These are phyloP conservation scores for Bacidia rubella DNA, from an alignment of 495 filamentous ascomycete genomes.

Conservation along the genomic window DNA sequence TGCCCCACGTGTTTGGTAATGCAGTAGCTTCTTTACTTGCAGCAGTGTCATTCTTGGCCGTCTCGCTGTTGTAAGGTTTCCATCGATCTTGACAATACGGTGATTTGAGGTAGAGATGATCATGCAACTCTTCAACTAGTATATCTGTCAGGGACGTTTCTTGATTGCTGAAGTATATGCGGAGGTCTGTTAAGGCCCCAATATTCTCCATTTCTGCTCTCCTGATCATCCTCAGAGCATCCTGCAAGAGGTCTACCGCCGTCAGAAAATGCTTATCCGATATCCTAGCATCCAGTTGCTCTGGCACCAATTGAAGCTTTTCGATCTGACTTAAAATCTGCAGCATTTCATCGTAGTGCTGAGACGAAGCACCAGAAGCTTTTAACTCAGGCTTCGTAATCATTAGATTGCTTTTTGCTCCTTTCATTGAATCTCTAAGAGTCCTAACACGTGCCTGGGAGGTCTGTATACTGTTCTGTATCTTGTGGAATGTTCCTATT, in stretches of 20 bases:
- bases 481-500: constrained; percentile 97
- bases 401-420: constrained; percentile 68
- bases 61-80: constrained; percentile 40
- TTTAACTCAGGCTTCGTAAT: constrained; percentile 86
- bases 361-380: constrained; percentile 68
- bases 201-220: constrained; percentile 85
- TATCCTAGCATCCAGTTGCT: constrained; percentile 82
- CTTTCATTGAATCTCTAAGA: constrained; percentile 68
- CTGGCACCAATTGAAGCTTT: constrained; percentile 78
- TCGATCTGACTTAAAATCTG: constrained; percentile 75
- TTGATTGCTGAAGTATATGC: constrained; percentile 82
- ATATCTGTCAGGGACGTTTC: constrained; percentile 88
- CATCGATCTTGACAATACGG: constrained; percentile 92
- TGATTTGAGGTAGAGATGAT: constrained; percentile 92
- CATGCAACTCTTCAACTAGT: constrained; percentile 88
- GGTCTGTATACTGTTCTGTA: constrained; percentile 79
- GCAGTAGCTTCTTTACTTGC: constrained; percentile 7
- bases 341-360: constrained; percentile 83
- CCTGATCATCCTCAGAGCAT: constrained; percentile 66
- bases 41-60: constrained; percentile 1
- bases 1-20: constrained; percentile 29
- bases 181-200: constrained; percentile 72
- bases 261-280: constrained; percentile 91
- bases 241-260: constrained; percentile 83
- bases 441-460: constrained; percentile 75